These are phyloP conservation scores for Ganoderma meredithae DNA, from an alignment of 1,284 basidiomycete species.

Conservation along the genomic window DNA sequence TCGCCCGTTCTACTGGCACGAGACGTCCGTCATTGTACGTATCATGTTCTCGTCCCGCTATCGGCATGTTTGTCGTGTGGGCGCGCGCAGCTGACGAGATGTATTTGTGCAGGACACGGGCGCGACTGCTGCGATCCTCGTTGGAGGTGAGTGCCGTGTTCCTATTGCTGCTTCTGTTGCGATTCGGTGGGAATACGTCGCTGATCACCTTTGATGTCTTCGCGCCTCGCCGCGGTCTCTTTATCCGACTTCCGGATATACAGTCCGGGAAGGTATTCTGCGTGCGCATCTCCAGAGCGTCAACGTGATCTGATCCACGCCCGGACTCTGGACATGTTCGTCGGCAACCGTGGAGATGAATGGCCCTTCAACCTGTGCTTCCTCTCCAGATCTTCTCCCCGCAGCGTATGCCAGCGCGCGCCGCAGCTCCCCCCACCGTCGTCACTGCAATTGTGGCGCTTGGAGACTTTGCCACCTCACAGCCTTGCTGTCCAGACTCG, in stretches of 20 bases:
- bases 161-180: not conserved
- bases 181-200: conserved; percentile 1
- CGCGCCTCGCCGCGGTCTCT: conserved; percentile 1
- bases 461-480: not conserved
- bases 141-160: conserved; percentile 38
- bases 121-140: conserved; percentile 43
- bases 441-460: not conserved
- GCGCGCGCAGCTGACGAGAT: conserved; percentile 14
- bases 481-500: conserved; percentile 3
- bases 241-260: not conserved
- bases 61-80: conserved; percentile 20
- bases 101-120: conserved; percentile 38
- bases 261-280: conserved; percentile 44
- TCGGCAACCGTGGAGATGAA: not conserved
- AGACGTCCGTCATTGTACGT: conserved; percentile 44
- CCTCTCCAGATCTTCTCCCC: not conserved
- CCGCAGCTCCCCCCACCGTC: not conserved
- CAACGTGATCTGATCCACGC: conserved; percentile 40
- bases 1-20: conserved; percentile 43
- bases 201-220: conserved; percentile 10
- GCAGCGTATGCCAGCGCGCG: not conserved
- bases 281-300: conserved; percentile 44
- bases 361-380: not conserved
- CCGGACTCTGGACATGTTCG: not conserved
- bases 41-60: not conserved